Evolutionary conservation across 2,329 filamentous ascomycete species (phyloP).

Genomic region (Aspergillus fructus): DNA sequence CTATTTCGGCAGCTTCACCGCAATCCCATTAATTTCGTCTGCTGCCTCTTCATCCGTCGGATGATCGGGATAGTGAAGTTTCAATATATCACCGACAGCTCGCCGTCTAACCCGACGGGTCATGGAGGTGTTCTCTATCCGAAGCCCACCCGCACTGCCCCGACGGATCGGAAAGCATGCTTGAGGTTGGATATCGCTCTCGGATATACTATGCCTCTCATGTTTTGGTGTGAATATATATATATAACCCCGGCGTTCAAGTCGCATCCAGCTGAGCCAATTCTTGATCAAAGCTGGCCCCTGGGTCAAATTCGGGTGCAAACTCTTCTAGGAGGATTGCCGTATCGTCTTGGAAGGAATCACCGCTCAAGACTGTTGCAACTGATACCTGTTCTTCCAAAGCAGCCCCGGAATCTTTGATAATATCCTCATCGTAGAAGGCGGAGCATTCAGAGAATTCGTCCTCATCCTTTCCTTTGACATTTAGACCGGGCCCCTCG

Average conservation of each 20-base stretch:
- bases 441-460: constrained; percentile 35
- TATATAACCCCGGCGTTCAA: background rate
- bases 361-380: constrained; percentile 14
- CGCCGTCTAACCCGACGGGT: constrained; percentile 8
- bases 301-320: constrained; percentile 19
- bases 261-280: constrained; percentile 18
- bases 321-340: constrained; percentile 29
- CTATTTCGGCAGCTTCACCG: background rate
- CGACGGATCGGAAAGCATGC: constrained; percentile 25
- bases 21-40: background rate
- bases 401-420: constrained; percentile 21
- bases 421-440: constrained; percentile 31
- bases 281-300: constrained; percentile 22
- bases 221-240: background rate
- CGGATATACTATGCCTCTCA: background rate
- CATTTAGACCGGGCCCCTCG: background rate
- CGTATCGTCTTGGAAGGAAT: constrained; percentile 38
- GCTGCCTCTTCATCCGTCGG: constrained; percentile 3
- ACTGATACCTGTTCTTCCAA: background rate
- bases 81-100: constrained; percentile 11
- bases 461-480: constrained; percentile 13
- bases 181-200: background rate
- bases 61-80: background rate
- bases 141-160: constrained; percentile 17
- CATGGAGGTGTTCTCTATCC: constrained; percentile 20